Evolutionary conservation across 257 asterid genomes (phyloP).

Genomic region (Ocimum tenuiflorum): DNA sequence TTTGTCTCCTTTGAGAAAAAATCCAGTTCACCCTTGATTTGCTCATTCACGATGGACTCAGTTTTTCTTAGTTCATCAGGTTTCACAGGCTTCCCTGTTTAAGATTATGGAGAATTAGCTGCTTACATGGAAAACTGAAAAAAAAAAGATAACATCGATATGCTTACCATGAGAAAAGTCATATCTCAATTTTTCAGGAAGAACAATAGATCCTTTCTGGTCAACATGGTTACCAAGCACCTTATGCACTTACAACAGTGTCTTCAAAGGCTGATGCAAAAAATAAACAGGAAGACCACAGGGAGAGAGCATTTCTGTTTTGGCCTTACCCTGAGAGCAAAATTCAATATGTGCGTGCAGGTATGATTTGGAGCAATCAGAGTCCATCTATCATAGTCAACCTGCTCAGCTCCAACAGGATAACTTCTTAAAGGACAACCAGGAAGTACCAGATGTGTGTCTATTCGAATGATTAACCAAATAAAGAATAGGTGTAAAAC

Average conservation of each 20-base stretch:
- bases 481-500: constrained; percentile 34
- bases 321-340: constrained; percentile 78
- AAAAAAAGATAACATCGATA: constrained; percentile 7
- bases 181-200: constrained; percentile 92
- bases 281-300: background rate
- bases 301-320: background rate
- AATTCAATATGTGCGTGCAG: constrained; percentile 96
- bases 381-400: constrained; percentile 69
- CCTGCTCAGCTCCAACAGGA: constrained; percentile 52
- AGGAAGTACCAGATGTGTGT: constrained; percentile 10
- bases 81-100: constrained; percentile 89
- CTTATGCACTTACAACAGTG: constrained; percentile 51
- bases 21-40: constrained; percentile 70
- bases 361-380: constrained; percentile 96
- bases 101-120: constrained; percentile 14
- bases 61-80: constrained; percentile 78
- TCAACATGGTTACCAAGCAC: constrained; percentile 92
- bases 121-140: background rate
- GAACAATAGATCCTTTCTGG: constrained; percentile 99
- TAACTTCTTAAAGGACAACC: constrained; percentile 1
- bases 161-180: constrained; percentile 94
- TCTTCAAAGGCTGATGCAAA: background rate
- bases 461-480: background rate
- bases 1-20: constrained; percentile 70
- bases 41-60: constrained; percentile 87